These are phyloP conservation scores for Megacollybia platyphylla DNA, from an alignment of 1,284 basidiomycete genomes.

Conservation along the genomic window DNA sequence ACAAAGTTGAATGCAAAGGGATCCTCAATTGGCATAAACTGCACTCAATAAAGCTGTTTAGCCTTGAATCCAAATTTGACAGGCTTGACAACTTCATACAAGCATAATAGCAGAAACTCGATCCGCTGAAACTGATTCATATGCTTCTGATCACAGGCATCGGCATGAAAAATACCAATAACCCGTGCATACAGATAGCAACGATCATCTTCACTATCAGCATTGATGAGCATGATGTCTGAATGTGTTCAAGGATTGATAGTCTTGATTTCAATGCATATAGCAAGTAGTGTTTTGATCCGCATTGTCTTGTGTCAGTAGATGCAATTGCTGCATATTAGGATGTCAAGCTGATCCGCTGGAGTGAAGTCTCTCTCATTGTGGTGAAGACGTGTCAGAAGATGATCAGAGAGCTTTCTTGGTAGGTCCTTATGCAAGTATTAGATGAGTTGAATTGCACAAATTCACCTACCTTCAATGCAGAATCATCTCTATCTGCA, in stretches of 20 bases:
- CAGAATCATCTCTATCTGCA: not conserved
- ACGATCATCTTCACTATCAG: not conserved
- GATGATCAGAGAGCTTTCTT: not conserved
- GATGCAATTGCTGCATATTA: not conserved
- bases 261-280: not conserved
- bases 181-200: not conserved
- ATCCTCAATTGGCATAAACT: not conserved
- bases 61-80: not conserved
- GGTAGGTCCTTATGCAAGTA: not conserved
- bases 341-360: not conserved
- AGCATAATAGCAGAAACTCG: constrained; percentile 2
- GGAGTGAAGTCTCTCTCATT: not conserved
- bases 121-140: constrained; percentile 1
- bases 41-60: not conserved
- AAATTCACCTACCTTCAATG: not conserved
- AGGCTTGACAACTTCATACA: not conserved
- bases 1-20: not conserved
- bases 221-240: too few species aligned
- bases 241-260: too few species aligned
- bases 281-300: not conserved
- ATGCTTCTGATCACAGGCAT: not conserved
- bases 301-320: not conserved
- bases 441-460: too few species aligned
- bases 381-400: not conserved
- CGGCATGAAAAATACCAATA: not conserved